Percentiles rank a stretch among this genome's conserved stretches.
phyloP scores from a whole-genome alignment of 352 stramenopile genomes.

The Phytophthora aleatoria region DNA sequence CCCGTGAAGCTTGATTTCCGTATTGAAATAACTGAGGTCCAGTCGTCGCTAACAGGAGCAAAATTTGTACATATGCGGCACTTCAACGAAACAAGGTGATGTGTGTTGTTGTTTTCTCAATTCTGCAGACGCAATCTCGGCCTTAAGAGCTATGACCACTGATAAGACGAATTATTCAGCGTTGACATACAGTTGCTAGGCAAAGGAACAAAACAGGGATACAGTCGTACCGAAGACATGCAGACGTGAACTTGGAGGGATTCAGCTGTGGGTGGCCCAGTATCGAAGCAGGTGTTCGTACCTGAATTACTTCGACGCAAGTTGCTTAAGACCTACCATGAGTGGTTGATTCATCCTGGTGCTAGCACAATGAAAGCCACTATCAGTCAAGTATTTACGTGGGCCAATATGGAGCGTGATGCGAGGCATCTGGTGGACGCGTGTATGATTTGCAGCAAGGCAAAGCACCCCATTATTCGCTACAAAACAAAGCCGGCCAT shows the following conservation, averaged over 20 bases:
- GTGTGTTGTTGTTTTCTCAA: too few relatives aligned
- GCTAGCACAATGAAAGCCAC: constrained; percentile 1
- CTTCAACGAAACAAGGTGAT: too few relatives aligned
- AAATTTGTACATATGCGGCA: too few relatives aligned
- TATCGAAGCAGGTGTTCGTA: background rate
- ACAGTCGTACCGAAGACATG: background rate
- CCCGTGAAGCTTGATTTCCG: too few relatives aligned
- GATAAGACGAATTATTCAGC: background rate
- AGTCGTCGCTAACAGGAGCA: too few relatives aligned
- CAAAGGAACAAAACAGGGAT: background rate
- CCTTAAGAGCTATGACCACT: background rate
- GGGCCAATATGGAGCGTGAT: background rate
- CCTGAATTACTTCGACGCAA: background rate
- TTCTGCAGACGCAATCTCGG: too few relatives aligned
- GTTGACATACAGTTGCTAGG: background rate
- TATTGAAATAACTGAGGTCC: too few relatives aligned
- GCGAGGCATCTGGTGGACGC: background rate
- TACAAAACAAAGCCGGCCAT: background rate
- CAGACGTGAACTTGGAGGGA: background rate
- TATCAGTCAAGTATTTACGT: constrained; percentile 9
- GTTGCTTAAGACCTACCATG: constrained; percentile 2
- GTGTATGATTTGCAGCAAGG: background rate
- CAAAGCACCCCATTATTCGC: background rate
- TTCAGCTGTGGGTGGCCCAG: background rate
- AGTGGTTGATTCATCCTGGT: constrained; percentile 8